phyloP scores from a whole-genome alignment of 2,329 filamentous ascomycete genomes.

The Diplocarpon rosae region DNA sequence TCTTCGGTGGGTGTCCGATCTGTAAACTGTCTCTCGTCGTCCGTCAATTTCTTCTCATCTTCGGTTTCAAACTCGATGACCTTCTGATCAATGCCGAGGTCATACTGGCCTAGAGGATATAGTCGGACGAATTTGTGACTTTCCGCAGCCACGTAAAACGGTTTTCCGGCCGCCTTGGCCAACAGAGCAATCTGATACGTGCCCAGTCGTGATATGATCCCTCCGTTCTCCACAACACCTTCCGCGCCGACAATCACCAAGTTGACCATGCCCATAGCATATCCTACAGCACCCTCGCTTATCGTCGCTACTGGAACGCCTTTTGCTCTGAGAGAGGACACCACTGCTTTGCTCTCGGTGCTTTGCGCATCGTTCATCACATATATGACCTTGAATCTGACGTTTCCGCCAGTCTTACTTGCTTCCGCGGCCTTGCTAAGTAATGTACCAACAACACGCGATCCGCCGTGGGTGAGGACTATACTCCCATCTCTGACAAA shows the following conservation, averaged over 20 bases:
- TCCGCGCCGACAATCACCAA: constrained; percentile 61
- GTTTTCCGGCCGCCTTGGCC: constrained; percentile 54
- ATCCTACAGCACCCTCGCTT: constrained; percentile 63
- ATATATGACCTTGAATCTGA: constrained; percentile 77
- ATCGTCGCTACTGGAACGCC: constrained; percentile 80
- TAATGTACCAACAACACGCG: constrained; percentile 69
- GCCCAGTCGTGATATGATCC: constrained; percentile 80
- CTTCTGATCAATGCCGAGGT: constrained; percentile 69
- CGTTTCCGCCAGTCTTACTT: constrained; percentile 38
- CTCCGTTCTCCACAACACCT: constrained; percentile 87
- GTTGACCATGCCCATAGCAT: constrained; percentile 66
- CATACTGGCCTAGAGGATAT: constrained; percentile 71
- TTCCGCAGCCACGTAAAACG: constrained; percentile 86
- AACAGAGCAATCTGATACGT: constrained; percentile 77
- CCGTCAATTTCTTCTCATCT: constrained; percentile 35
- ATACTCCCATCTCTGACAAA: constrained; percentile 70
- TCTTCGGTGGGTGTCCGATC: constrained; percentile 16
- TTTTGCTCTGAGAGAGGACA: constrained; percentile 56
- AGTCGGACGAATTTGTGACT: constrained; percentile 93
- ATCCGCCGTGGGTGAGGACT: constrained; percentile 86
- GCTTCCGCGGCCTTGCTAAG: constrained; percentile 63
- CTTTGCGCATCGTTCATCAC: constrained; percentile 46
- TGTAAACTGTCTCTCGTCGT: constrained; percentile 18
- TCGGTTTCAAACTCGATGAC: constrained; percentile 62
- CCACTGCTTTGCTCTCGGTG: constrained; percentile 58